Evolutionary conservation across 108 stramenopile genomes (phyloP).

Genomic region (Stephanodiscus minutulus): DNA sequence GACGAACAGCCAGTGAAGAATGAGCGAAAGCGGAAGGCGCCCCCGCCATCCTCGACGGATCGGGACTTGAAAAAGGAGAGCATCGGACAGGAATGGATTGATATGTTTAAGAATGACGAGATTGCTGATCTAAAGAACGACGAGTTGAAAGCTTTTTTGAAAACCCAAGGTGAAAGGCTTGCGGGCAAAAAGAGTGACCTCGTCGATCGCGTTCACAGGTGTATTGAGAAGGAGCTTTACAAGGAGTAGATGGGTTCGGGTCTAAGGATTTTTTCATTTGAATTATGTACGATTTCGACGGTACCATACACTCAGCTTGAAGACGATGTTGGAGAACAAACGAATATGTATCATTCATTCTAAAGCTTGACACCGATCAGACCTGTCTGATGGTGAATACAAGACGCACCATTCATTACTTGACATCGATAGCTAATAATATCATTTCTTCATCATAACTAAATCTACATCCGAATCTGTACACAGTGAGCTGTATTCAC

Average conservation of each 20-base stretch:
- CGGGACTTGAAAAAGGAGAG: slow-evolving; percentile 32
- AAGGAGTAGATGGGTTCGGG: background rate
- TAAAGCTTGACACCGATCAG: no score
- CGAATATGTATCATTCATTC: no score
- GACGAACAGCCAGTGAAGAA: slow-evolving; percentile 39
- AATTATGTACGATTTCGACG: no score
- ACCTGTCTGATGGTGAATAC: no score
- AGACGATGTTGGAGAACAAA: no score
- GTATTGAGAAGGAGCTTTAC: slow-evolving; percentile 14
- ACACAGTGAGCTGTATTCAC: background rate
- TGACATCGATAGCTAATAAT: background rate
- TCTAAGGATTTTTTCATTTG: no score
- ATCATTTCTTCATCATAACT: no score
- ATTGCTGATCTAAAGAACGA: slow-evolving; percentile 44
- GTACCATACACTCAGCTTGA: no score
- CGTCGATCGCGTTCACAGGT: slow-evolving; percentile 50
- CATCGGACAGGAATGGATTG: slow-evolving; percentile 63
- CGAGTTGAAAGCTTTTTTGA: slow-evolving; percentile 63
- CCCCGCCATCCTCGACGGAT: slow-evolving; percentile 6
- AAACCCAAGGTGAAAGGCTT: slow-evolving; percentile 60
- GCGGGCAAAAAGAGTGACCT: slow-evolving; percentile 66
- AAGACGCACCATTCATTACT: background rate
- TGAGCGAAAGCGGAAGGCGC: slow-evolving; percentile 48
- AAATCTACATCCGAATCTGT: background rate
- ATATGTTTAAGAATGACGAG: slow-evolving; percentile 46